phyloP scores from a whole-genome alignment of 2,329 filamentous ascomycete species.

The Paecilomyces formosus region DNA sequence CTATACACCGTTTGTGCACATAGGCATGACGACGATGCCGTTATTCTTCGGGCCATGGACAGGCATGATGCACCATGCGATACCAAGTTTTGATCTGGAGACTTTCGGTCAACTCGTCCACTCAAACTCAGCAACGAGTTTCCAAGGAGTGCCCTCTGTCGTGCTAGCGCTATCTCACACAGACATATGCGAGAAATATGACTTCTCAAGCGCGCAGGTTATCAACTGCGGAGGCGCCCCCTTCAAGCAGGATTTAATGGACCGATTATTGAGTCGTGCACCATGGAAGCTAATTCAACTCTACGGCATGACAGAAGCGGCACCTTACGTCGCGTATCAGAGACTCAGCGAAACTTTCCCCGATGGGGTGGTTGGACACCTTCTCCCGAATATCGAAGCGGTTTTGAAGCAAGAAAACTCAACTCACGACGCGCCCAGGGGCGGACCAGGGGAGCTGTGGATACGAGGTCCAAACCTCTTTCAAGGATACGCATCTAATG shows the following conservation, averaged over 20 bases:
- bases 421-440: conserved; percentile 25
- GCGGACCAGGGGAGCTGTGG: conserved; percentile 38
- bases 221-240: conserved; percentile 30
- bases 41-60: conserved; percentile 39
- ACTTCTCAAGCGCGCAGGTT: conserved; percentile 31
- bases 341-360: conserved; percentile 22
- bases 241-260: conserved; percentile 27
- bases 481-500: conserved; percentile 34
- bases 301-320: conserved; percentile 42
- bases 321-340: conserved; percentile 38
- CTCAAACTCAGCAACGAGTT: conserved; percentile 28
- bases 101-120: conserved; percentile 27
- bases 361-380: conserved; percentile 26
- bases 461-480: conserved; percentile 40
- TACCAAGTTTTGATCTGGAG: conserved; percentile 34
- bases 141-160: conserved; percentile 35
- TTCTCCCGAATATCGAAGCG: conserved; percentile 35
- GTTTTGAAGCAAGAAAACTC: conserved; percentile 33
- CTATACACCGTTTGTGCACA: conserved; percentile 40
- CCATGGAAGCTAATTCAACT: conserved; percentile 36
- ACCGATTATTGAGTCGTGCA: conserved; percentile 21
- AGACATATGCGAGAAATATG: conserved; percentile 26
- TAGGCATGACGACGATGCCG: conserved; percentile 38
- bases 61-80: conserved; percentile 39
- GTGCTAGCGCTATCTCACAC: conserved; percentile 31